Evolutionary conservation across 768 basidiomycete genomes (phyloP), one percentile per base, ranked within the genome.

Genomic region (Suillus discolor): DNA sequence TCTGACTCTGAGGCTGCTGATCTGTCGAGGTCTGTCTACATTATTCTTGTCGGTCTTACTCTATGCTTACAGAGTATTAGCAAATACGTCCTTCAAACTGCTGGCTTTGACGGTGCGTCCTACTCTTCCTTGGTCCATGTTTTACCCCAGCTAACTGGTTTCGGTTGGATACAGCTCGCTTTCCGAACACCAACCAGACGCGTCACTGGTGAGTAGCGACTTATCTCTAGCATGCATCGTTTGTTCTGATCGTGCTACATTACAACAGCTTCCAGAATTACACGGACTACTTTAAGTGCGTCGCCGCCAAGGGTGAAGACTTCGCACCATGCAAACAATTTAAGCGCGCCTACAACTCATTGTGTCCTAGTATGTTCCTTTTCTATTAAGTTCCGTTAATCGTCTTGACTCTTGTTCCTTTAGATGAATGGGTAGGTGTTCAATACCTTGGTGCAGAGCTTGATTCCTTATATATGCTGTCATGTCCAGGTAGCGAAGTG

Each of bases 301-400:
- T 98, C 72, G 79, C 92, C 72, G 96, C 96, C 72, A 99, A 97
- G 82, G 97, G 97, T 71, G 97, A 99, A 71, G 97, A 98, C 66
- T 99, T 89, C 77, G 89, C 90, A n/a, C 96, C 97, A 2, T 99
- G 97, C 90, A 95, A 95, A 83, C 96, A 97, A 79, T 99, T 99
- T 89, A 93, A 92, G 83, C 87, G 89, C 78, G 93, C 93, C 36
- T 99, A 95, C 85, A 86, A 94, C 83, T 95, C 96, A 49, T 88
- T 99, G 66, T 99, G 97, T 82, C 97, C 97, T 69, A 98, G 97
- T 98, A 72, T 78, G 95, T 89, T 38, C 49, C 12, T 23, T 45
- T 31, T 57, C 9, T 15, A 4, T 38, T 4, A 28, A 12, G 36
- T 57, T 28, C n/a, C 47, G n/a, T n/a, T 67, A 31, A 63, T 63